Base-by-base conservation (phyloP, 164 flowering plant genomes). In the Platanus orientalis region DNA sequence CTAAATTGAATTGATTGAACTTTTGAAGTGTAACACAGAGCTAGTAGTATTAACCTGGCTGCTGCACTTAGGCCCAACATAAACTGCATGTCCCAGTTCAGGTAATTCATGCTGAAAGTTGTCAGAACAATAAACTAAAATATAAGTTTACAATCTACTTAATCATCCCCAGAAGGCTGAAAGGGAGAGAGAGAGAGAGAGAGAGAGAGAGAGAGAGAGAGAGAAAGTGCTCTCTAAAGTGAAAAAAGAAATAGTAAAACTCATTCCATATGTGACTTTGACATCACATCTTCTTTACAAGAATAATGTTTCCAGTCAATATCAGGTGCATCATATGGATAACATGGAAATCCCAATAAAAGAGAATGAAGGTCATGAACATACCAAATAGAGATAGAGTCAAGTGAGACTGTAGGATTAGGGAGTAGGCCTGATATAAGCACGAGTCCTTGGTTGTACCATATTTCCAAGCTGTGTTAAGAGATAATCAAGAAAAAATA, bases 81-180 rank as follows among this genome's bases (percentile, higher is more conserved):
- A 59, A 85, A 80, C 62, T 76, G 78, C 78, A 83, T 75, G 68
- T 83, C 93, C 90, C 90, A 87, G 66, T 82, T 82, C 71, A 70
- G 65, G 71, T 83, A 83, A 55, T 85, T 80, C 87, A 84, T 81
- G 74, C 94, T 87, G 84, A 42, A 76, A 68, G 50, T 44, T 10
- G 2, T 25, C 55, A 52, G 3, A 52, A 7, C 26, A 52, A 9
- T 19, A 49, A 49, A 19, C 7, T 4, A 48, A 7, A 48, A 48
- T 21, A 28, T 21, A 51, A 51, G 27, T 51, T 7, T 51, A 9
- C 13, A 17, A 10, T 4, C n/a, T n/a, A n/a, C n/a, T n/a, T n/a
- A n/a, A n/a, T n/a, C n/a, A n/a, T n/a, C n/a, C n/a, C n/a, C n/a
- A n/a, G n/a, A n/a, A n/a, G n/a, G n/a, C n/a, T n/a, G n/a, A n/a